phyloP scores from a whole-genome alignment of 2,329 filamentous ascomycete genomes.

The Epichloe gansuensis region DNA sequence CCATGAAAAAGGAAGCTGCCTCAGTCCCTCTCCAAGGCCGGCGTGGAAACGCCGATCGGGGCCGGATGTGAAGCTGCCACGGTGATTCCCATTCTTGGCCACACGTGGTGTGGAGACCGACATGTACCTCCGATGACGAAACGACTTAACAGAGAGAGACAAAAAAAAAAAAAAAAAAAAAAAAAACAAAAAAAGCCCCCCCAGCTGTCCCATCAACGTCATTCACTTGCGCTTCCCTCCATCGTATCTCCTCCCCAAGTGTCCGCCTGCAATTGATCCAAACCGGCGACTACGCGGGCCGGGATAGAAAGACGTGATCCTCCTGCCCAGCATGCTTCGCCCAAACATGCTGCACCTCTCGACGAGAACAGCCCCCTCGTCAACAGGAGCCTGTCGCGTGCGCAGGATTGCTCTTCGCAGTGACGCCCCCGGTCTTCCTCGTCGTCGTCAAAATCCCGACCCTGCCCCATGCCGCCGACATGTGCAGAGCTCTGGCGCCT shows the following conservation, averaged over 20 bases:
- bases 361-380: constrained; percentile 7
- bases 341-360: constrained; percentile 14
- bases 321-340: constrained; percentile 15
- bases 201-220: not conserved
- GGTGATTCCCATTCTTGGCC: not conserved
- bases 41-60: not conserved
- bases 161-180: not conserved
- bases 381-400: constrained; percentile 9
- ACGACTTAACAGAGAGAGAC: not conserved
- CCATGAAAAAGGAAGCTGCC: no score
- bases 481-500: constrained; percentile 29
- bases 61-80: not conserved
- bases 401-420: constrained; percentile 2
- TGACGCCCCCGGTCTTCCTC: constrained; percentile 1
- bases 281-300: not conserved
- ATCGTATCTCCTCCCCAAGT: not conserved
- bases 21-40: not conserved
- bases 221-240: not conserved
- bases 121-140: not conserved
- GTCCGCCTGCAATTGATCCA: not conserved
- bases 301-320: constrained; percentile 3
- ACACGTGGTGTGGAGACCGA: not conserved
- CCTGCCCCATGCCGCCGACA: constrained; percentile 10
- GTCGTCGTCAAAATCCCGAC: not conserved
- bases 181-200: not conserved